phyloP scores from a whole-genome alignment of 805 yeast species.

The Myxozyma kluyveri region DNA sequence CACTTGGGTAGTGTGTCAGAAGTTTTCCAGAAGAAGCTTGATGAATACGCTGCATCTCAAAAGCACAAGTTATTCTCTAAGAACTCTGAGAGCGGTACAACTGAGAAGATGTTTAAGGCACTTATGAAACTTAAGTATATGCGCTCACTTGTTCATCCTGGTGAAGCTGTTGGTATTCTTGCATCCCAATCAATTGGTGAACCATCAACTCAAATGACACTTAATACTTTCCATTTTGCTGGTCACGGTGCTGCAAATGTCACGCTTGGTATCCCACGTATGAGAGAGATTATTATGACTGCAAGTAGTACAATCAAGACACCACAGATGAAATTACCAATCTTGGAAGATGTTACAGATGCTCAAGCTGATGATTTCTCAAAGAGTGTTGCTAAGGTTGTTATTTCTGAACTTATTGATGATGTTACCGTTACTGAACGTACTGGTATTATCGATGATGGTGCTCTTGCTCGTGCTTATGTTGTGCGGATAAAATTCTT shows the following conservation, averaged over 20 bases:
- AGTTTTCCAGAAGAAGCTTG: slow-evolving; percentile 76
- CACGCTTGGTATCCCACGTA: slow-evolving; percentile 98
- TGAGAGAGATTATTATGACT: slow-evolving; percentile 99
- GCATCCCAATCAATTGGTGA: slow-evolving; percentile 99
- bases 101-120: slow-evolving; percentile 84
- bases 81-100: slow-evolving; percentile 46
- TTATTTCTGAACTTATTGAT: slow-evolving; percentile 84
- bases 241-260: slow-evolving; percentile 99
- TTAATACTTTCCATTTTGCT: slow-evolving; percentile 95
- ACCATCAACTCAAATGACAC: slow-evolving; percentile 99
- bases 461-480: slow-evolving; percentile 63
- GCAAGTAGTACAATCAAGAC: slow-evolving; percentile 94
- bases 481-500: slow-evolving; percentile 72
- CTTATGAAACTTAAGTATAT: slow-evolving; percentile 97
- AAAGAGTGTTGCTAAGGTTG: slow-evolving; percentile 80
- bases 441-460: slow-evolving; percentile 54
- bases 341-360: slow-evolving; percentile 74
- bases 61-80: slow-evolving; percentile 22
- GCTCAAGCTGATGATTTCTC: slow-evolving; percentile 89
- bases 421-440: slow-evolving; percentile 83
- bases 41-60: slow-evolving; percentile 38
- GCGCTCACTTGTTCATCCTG: slow-evolving; percentile 93
- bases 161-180: slow-evolving; percentile 97
- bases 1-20: slow-evolving; percentile 93
- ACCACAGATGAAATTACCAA: slow-evolving; percentile 97